A percentile compares a stretch with the other conserved stretches of the same genome.
phyloP scores from a whole-genome alignment of 306 rosid genomes.

The Oemleria cerasiformis region DNA sequence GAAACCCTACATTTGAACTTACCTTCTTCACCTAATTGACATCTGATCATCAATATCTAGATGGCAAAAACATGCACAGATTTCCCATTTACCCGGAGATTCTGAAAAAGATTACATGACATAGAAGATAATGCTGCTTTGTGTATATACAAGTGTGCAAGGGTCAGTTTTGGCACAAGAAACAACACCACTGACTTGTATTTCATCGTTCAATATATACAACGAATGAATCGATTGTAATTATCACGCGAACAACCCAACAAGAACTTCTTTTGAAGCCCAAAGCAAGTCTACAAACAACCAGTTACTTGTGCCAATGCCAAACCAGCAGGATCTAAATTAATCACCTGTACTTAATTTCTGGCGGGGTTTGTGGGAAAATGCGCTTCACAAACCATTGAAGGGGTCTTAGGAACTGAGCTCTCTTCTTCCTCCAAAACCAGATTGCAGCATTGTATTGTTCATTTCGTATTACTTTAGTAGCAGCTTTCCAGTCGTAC shows the following conservation, averaged over 20 bases:
- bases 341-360: conserved; percentile 50
- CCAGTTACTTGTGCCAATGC: conserved; percentile 11
- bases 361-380: conserved; percentile 59
- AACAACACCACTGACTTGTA: conserved; percentile 20
- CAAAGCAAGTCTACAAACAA: conserved; percentile 34
- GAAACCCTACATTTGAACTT: neutral
- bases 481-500: conserved; percentile 93
- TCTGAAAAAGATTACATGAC: neutral
- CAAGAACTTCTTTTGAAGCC: conserved; percentile 31
- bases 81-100: neutral
- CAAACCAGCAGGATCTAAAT: neutral
- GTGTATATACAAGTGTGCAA: neutral
- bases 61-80: neutral
- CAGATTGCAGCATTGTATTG: conserved; percentile 92
- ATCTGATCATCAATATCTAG: neutral
- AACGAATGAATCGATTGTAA: conserved; percentile 38
- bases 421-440: conserved; percentile 94
- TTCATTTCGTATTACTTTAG: conserved; percentile 68
- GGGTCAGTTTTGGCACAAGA: neutral
- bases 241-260: conserved; percentile 32
- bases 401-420: conserved; percentile 61
- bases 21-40: neutral
- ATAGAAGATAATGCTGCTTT: neutral
- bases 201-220: conserved; percentile 40
- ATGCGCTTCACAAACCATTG: conserved; percentile 73